Base-by-base conservation (phyloP, 2,329 filamentous ascomycete species). In the Akanthomyces uredinophilus region DNA sequence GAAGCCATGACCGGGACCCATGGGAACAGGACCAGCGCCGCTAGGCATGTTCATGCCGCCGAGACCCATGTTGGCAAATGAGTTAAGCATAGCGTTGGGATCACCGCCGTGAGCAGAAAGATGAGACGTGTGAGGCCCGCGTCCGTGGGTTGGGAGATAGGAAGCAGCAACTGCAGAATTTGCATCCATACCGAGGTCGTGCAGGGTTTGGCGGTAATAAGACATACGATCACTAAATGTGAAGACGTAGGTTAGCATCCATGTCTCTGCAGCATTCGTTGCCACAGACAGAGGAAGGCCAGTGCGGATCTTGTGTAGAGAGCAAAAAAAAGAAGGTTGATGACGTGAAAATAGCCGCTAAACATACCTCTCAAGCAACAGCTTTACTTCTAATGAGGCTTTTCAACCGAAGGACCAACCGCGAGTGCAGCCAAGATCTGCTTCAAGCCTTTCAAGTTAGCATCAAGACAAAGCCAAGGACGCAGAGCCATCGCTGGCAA, bases 1-100 rank as follows among this genome's bases (percentile, higher is more conserved):
- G 67, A 75, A 77, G 2, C 73, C 66, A 35, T 73, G 69, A 11
- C 67, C 70, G 57, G 72, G 73, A n/a, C 69, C 72, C 65, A 78
- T 68, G 46, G 72, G 70, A 35, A 72, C 66, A 10, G 68, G 66
- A 39, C 67, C 69, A 60, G 67, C 61, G 55, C 65, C 69, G 64
- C 68, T 70, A 32, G 69, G 66, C 67, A 77, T 74, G 58, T 69
- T 66, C 66, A 77, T 69, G 41, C 71, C 69, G 29, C 74, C 69
- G 41, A 79, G 65, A 37, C 72, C 72, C 72, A 79, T 72, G 32
- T 71, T 70, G 52, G 73, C 68, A 64, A 77, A 77, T 53, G 74
- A 72, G 53, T 68, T 72, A 56, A 76, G 68, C 56, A 77, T 64
- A 18, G 65, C 64, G 58, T 64, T 69, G 37, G 69, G 69, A 50